Conservation (phyloP, 2,329 filamentous ascomycete species). For the Monosporascus sp. region DNA sequence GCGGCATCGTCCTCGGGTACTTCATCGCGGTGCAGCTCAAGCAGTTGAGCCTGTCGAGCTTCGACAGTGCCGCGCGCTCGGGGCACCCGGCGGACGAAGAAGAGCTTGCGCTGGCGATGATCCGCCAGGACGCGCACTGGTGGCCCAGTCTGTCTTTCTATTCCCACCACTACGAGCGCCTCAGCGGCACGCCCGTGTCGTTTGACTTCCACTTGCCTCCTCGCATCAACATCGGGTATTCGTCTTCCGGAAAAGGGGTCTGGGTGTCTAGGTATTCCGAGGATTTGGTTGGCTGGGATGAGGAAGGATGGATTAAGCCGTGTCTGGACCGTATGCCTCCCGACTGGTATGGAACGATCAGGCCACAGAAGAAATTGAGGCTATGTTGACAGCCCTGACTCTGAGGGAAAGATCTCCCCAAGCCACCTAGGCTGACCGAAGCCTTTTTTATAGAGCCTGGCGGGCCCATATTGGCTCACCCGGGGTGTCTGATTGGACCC, state of each 20-base stretch:
- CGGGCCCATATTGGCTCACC: too few species aligned
- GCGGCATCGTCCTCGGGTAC: neutral
- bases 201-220: neutral
- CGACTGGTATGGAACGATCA: neutral
- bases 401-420: too few species aligned
- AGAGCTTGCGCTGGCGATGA: neutral
- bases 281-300: neutral
- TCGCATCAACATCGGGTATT: neutral
- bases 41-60: neutral
- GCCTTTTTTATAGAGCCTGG: too few species aligned
- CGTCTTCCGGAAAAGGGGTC: neutral
- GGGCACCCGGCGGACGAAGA: neutral
- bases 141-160: neutral
- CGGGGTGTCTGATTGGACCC: too few species aligned
- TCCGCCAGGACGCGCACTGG: neutral
- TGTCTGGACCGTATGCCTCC: neutral
- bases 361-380: too few species aligned
- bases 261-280: neutral
- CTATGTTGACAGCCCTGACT: too few species aligned
- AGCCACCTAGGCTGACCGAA: too few species aligned
- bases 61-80: neutral
- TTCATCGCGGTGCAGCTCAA: constrained; percentile 1
- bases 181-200: neutral
- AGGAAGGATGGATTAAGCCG: neutral
- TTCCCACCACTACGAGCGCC: neutral